These are phyloP conservation scores for Withania somnifera DNA, from an alignment of 305 asterid genomes.

Conservation along the genomic window DNA sequence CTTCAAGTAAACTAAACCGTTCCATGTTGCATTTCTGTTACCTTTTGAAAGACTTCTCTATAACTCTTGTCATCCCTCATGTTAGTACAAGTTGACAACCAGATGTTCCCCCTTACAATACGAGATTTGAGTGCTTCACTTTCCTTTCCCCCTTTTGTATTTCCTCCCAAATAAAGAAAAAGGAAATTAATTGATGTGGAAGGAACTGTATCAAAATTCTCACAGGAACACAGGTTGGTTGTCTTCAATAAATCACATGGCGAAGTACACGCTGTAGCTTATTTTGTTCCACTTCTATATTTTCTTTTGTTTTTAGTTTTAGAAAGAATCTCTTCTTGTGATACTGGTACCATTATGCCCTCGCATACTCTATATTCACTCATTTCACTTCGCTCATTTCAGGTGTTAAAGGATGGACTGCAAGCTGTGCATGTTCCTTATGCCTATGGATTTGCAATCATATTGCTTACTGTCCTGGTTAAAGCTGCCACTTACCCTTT, in stretches of 20 bases:
- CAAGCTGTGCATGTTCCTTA: conserved; percentile 88
- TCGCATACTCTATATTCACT: not conserved
- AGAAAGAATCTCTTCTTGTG: not conserved
- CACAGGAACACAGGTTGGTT: not conserved
- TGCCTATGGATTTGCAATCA: conserved; percentile 94
- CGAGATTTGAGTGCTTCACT: not conserved
- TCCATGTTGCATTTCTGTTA: not conserved
- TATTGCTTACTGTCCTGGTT: conserved; percentile 79
- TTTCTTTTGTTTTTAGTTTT: not conserved
- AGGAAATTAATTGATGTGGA: not conserved
- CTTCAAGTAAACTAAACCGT: not conserved
- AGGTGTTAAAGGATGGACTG: conserved; percentile 89
- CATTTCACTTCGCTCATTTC: conserved; percentile 20
- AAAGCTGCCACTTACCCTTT: conserved; percentile 84
- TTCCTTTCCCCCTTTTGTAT: not conserved
- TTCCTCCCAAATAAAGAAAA: not conserved
- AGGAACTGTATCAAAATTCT: not conserved
- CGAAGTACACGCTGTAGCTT: not conserved
- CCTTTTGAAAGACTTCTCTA: not conserved
- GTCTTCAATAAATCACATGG: not conserved
- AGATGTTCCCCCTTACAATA: not conserved
- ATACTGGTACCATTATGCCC: not conserved
- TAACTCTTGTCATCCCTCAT: not conserved
- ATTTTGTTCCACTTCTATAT: not conserved
- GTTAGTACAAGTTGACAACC: not conserved